Evolutionary conservation across 345 rosid genomes (phyloP).

Genomic region (Populus alba): DNA sequence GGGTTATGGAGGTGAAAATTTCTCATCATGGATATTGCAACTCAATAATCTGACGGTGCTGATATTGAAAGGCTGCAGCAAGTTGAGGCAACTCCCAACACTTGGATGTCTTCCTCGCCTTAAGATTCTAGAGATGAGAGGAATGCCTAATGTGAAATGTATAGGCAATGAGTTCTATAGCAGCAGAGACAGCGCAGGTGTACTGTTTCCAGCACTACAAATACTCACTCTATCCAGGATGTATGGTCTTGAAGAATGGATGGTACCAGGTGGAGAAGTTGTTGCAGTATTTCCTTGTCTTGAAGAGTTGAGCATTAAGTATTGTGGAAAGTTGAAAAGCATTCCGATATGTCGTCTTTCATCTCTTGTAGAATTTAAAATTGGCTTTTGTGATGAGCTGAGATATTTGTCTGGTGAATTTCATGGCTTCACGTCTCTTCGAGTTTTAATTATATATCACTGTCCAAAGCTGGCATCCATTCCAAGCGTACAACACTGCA

Average conservation of each 20-base stretch:
- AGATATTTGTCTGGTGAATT: neutral
- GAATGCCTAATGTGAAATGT: neutral
- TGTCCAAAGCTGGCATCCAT: neutral
- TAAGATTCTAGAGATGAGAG: no score
- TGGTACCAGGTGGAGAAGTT: neutral
- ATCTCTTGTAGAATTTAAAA: neutral
- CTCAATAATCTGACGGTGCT: no score
- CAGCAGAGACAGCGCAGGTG: neutral
- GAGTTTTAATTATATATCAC: rapidly evolving
- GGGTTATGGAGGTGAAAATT: no score
- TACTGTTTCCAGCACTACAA: constrained; percentile 12
- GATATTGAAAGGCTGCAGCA: no score
- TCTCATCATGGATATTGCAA: no score
- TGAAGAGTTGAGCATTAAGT: neutral
- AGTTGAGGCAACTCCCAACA: no score
- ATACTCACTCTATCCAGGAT: neutral
- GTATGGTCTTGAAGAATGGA: constrained; percentile 13
- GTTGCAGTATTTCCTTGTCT: constrained; percentile 19
- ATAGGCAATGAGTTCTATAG: constrained; percentile 3
- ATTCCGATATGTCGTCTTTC: constrained; percentile 2
- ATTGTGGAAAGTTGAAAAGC: constrained; percentile 5
- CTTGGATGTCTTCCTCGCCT: no score
- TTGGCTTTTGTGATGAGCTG: neutral
- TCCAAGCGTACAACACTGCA: neutral
- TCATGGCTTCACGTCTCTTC: neutral